A percentile compares a stretch with the other conserved stretches of the same genome.
Evolutionary conservation across 2,329 filamentous ascomycete genomes (phyloP).

Genomic region (Sarocladiaceae sp.): DNA sequence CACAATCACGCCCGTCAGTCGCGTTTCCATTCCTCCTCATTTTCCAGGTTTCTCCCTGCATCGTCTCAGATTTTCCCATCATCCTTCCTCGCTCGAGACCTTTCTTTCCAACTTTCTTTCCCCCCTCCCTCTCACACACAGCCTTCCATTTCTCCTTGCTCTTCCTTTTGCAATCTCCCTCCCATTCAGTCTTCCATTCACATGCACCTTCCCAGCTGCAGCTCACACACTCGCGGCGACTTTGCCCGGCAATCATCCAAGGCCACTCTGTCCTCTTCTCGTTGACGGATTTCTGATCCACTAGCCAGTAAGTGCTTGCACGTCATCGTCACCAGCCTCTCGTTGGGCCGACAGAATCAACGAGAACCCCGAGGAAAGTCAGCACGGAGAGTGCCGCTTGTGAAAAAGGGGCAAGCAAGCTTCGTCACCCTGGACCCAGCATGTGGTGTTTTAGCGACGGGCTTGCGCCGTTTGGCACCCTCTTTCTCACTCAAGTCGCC

Average conservation of each 20-base stretch:
- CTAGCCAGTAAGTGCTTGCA: neutral
- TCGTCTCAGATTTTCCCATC: slow-evolving; percentile 5
- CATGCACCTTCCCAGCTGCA: too few species aligned
- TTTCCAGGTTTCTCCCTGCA: slow-evolving; percentile 7
- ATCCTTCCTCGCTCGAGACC: neutral
- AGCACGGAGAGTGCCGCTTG: neutral
- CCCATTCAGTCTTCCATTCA: neutral
- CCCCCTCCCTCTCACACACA: neutral
- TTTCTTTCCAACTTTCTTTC: neutral
- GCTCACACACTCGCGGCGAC: too few species aligned
- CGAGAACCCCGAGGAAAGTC: slow-evolving; percentile 2
- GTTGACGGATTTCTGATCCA: neutral
- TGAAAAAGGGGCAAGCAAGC: slow-evolving; percentile 1
- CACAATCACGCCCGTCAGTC: slow-evolving; percentile 1
- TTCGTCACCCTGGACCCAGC: too few species aligned
- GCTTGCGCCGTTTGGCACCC: too few species aligned
- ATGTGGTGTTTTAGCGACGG: too few species aligned
- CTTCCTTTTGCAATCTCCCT: neutral
- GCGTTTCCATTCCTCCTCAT: slow-evolving; percentile 3
- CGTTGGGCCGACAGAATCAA: slow-evolving; percentile 3
- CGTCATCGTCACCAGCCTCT: slow-evolving; percentile 1
- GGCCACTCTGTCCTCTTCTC: slow-evolving; percentile 1
- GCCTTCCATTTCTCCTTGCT: neutral
- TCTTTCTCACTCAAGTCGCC: slow-evolving; percentile 8
- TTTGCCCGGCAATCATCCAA: too few species aligned